Conservation (phyloP, 768 basidiomycete genomes). For the Cyclocybe aegerita region DNA sequence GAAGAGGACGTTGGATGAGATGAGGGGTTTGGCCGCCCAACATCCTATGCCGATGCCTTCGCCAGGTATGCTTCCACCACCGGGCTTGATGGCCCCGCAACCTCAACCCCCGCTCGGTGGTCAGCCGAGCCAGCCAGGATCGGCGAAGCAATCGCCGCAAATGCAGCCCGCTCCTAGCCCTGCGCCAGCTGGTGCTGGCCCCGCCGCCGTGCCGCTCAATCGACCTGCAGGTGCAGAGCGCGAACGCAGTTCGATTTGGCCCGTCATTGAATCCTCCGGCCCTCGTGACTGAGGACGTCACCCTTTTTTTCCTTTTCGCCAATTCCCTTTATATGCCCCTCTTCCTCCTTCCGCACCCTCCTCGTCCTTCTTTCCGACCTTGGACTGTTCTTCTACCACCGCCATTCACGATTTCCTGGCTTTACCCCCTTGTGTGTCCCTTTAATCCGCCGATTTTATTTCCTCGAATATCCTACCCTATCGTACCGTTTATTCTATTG, state of each 20-base stretch:
- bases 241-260: conserved; percentile 31
- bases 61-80: conserved; percentile 6
- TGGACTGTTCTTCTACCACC: not conserved
- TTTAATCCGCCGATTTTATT: not conserved
- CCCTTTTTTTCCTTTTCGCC: not conserved
- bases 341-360: not conserved
- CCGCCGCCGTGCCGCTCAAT: conserved; percentile 2
- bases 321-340: not conserved
- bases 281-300: conserved; percentile 19
- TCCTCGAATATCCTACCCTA: not conserved
- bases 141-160: conserved; percentile 10
- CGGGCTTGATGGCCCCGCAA: conserved; percentile 15
- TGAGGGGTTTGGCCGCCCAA: conserved; percentile 40
- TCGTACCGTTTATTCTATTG: not conserved
- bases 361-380: not conserved
- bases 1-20: conserved; percentile 75
- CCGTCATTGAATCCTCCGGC: conserved; percentile 24
- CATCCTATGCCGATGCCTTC: conserved; percentile 9
- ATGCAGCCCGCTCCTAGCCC: conserved; percentile 7
- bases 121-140: conserved; percentile 7
- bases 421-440: not conserved
- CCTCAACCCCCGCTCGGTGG: conserved; percentile 7
- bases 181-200: conserved; percentile 5
- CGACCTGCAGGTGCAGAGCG: conserved; percentile 15
- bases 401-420: not conserved